Evolutionary conservation across 306 rosid genomes (phyloP).

Genomic region (Hylodesmum podocarpum): DNA sequence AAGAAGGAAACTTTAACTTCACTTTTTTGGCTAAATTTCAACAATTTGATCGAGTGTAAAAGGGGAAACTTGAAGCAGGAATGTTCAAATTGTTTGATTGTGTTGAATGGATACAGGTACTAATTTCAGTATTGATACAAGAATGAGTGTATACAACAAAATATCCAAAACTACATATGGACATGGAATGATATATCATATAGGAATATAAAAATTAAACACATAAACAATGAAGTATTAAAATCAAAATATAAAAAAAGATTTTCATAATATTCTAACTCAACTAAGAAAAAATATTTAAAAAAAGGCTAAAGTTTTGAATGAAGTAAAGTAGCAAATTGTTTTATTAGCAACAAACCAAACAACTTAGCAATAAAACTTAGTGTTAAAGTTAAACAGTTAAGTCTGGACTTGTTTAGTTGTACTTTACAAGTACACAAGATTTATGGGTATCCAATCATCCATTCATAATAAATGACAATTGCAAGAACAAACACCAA

Average conservation of each 20-base stretch:
- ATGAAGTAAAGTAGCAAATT: not conserved
- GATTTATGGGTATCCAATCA: not conserved
- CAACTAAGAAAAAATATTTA: not conserved
- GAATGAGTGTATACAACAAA: not conserved
- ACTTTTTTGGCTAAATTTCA: not conserved
- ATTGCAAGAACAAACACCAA: not conserved
- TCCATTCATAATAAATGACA: not conserved
- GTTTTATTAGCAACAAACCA: not conserved
- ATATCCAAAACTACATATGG: not conserved
- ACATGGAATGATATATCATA: not conserved
- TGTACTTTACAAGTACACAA: not conserved
- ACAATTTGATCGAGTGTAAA: not conserved
- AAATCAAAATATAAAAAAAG: not conserved
- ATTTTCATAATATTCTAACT: not conserved
- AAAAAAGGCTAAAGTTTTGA: not conserved
- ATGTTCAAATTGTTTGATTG: not conserved
- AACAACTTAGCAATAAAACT: not conserved
- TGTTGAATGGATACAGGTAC: not conserved
- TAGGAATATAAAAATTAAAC: not conserved
- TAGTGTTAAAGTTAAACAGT: not conserved
- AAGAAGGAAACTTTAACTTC: conserved; percentile 2
- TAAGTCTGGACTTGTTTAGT: not conserved
- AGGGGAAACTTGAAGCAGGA: not conserved
- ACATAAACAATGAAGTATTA: not conserved
- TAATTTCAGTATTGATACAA: not conserved